These are phyloP conservation scores for Curvularia verruculosa DNA, from an alignment of 2,329 filamentous ascomycete genomes.

Conservation along the genomic window DNA sequence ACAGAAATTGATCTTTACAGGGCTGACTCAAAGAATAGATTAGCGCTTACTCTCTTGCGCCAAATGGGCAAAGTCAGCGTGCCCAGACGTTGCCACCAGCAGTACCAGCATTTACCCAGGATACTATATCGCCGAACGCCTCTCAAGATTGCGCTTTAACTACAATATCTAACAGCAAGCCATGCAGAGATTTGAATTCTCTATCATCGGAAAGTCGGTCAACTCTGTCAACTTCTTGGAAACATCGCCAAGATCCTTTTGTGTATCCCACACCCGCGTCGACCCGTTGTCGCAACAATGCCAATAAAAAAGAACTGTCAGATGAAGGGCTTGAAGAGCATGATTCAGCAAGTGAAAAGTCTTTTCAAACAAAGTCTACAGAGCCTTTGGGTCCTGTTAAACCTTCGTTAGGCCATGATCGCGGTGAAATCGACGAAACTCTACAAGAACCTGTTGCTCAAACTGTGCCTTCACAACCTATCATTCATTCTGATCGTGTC, in stretches of 20 bases:
- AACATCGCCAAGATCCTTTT: background rate
- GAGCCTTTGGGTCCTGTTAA: background rate
- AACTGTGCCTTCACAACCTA: background rate
- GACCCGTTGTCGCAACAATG: background rate
- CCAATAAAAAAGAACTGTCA: background rate
- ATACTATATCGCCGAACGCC: background rate
- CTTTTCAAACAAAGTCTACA: background rate
- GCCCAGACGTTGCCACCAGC: background rate
- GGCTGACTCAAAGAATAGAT: background rate
- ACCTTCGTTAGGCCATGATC: background rate
- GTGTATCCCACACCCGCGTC: background rate
- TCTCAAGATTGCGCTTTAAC: background rate
- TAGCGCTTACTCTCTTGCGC: background rate
- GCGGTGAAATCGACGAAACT: background rate
- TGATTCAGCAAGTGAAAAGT: background rate
- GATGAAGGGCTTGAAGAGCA: background rate
- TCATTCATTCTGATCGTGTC: background rate
- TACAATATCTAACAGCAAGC: background rate
- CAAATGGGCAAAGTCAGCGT: background rate
- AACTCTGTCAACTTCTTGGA: background rate
- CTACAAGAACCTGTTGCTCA: background rate
- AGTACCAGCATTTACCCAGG: slow-evolving; percentile 7
- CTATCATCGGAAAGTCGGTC: background rate
- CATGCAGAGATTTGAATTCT: background rate
- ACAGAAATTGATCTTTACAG: background rate